A percentile compares a stretch with the other conserved stretches of the same genome.
These are phyloP conservation scores for Chlorella sp. DNA, from an alignment of 139 green algal species.

Conservation along the genomic window DNA sequence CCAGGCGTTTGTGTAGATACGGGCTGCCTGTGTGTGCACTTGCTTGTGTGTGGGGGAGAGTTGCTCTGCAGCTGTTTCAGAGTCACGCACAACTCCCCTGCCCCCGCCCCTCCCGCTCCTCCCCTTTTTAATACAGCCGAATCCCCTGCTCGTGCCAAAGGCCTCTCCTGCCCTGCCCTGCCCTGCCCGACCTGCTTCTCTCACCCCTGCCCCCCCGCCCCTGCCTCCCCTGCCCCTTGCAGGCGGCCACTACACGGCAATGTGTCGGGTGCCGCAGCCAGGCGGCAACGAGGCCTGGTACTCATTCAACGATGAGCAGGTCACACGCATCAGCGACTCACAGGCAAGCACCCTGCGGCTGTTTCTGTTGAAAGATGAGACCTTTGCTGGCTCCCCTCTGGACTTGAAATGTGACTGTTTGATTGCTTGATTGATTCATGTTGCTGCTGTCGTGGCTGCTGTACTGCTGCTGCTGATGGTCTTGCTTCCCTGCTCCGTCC, in stretches of 20 bases:
- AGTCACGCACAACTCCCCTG: neutral
- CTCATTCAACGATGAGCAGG: constrained; percentile 53
- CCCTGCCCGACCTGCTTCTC: neutral
- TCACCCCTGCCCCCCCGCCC: neutral
- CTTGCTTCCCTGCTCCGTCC: neutral
- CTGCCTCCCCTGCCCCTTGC: neutral
- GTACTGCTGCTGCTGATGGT: neutral
- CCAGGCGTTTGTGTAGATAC: neutral
- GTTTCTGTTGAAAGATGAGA: too few species aligned
- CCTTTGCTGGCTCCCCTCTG: too few species aligned
- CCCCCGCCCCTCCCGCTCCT: neutral
- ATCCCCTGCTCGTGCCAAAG: neutral
- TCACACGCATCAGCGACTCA: constrained; percentile 6
- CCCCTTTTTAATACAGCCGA: too few species aligned
- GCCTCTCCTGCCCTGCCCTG: neutral
- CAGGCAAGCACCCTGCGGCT: neutral
- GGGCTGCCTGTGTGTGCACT: neutral
- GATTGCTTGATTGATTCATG: too few species aligned
- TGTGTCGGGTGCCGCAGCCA: constrained; percentile 38
- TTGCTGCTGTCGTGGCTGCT: neutral
- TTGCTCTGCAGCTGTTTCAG: too few species aligned
- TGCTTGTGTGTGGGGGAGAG: too few species aligned
- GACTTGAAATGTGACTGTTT: too few species aligned
- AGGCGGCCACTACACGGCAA: constrained; percentile 61
- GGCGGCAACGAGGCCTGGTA: constrained; percentile 34